Evolutionary conservation across 768 basidiomycete genomes (phyloP).

Genomic region (Lepiota venenata): DNA sequence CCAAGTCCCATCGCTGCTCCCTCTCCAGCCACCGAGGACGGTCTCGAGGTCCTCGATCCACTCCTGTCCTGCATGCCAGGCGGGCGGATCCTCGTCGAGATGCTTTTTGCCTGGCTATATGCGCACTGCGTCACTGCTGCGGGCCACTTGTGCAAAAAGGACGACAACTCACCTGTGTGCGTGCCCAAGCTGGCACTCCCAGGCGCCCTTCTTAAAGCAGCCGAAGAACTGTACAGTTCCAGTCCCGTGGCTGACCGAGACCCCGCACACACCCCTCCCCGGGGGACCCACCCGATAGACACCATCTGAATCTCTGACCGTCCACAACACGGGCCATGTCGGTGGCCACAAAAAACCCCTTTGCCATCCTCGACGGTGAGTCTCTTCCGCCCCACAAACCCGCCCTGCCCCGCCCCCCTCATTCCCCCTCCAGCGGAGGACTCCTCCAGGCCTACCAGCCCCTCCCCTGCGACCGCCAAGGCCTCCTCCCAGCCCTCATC

Average conservation of each 20-base stretch:
- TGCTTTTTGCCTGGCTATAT: conserved; percentile 74
- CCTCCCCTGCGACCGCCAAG: conserved; percentile 26
- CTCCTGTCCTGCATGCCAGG: conserved; percentile 59
- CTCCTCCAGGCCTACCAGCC: conserved; percentile 38
- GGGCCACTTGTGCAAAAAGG: neutral
- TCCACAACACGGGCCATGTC: conserved; percentile 66
- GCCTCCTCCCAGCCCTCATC: conserved; percentile 14
- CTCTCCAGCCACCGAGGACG: conserved; percentile 82
- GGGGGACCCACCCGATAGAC: conserved; percentile 7
- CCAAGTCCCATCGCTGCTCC: conserved; percentile 77
- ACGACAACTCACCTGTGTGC: conserved; percentile 57
- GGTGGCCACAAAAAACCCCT: conserved; percentile 87
- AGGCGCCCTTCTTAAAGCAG: conserved; percentile 12
- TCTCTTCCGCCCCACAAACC: conserved; percentile 23
- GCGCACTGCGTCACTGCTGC: conserved; percentile 14
- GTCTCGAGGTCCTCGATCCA: conserved; percentile 86
- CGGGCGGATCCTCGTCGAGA: conserved; percentile 83
- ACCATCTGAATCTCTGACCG: conserved; percentile 12
- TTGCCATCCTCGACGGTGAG: conserved; percentile 78
- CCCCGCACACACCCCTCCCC: conserved; percentile 33
- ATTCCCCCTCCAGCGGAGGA: conserved; percentile 36
- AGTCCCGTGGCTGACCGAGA: conserved; percentile 38
- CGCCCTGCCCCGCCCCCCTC: conserved; percentile 17
- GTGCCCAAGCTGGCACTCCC: conserved; percentile 42
- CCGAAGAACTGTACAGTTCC: conserved; percentile 46